phyloP scores from a whole-genome alignment of 805 yeast species.

The Yamadazyma philogaea region DNA sequence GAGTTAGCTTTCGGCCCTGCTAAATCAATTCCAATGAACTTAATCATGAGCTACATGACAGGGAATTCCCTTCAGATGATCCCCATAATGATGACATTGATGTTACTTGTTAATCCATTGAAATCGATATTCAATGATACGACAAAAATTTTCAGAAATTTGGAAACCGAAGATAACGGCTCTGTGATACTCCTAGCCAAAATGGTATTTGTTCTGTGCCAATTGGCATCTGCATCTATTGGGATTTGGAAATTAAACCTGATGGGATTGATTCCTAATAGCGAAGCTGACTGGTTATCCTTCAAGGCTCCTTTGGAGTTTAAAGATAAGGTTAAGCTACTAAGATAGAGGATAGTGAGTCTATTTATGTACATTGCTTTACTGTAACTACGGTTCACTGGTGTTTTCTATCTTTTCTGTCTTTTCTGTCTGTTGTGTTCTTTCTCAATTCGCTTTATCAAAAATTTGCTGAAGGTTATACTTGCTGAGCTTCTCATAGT shows the following conservation, averaged over 20 bases:
- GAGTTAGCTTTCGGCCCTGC: constrained; percentile 80
- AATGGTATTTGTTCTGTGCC: constrained; percentile 34
- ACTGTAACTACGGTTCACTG: no score
- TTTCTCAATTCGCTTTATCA: constrained; percentile 33
- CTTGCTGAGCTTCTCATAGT: constrained; percentile 58
- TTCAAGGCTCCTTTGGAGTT: constrained; percentile 58
- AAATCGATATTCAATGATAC: constrained; percentile 63
- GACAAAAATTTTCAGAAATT: constrained; percentile 50
- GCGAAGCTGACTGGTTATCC: constrained; percentile 85
- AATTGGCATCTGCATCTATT: constrained; percentile 56
- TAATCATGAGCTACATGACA: constrained; percentile 87
- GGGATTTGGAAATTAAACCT: constrained; percentile 82
- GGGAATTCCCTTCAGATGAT: constrained; percentile 88
- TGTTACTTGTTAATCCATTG: constrained; percentile 75
- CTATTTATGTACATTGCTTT: no score
- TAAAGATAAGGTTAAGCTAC: constrained; percentile 1
- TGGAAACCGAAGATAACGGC: constrained; percentile 37
- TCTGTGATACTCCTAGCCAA: constrained; percentile 27
- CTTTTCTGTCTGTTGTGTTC: not conserved
- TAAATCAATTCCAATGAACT: constrained; percentile 82
- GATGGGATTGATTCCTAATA: constrained; percentile 91
- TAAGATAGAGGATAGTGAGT: not conserved
- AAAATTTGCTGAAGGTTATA: constrained; percentile 82
- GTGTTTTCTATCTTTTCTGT: not conserved
- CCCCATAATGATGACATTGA: constrained; percentile 85